phyloP scores from a whole-genome alignment of 2,329 filamentous ascomycete genomes.

The Nemania sp. region DNA sequence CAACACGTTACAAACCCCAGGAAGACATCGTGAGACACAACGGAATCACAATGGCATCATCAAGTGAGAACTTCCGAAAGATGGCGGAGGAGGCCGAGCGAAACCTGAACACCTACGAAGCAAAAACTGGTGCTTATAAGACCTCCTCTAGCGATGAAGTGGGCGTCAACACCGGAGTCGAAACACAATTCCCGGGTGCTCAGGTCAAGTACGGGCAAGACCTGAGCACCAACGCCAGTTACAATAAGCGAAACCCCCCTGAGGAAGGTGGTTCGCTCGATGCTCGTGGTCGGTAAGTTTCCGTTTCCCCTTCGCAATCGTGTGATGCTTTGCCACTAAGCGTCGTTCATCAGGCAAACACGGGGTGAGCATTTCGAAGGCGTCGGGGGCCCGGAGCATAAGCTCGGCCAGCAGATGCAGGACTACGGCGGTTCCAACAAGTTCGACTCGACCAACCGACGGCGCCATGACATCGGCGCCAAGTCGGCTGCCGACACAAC shows the following conservation, averaged over 20 bases:
- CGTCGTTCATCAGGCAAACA: slow-evolving; percentile 55
- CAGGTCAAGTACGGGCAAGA: slow-evolving; percentile 57
- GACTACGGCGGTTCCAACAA: slow-evolving; percentile 55
- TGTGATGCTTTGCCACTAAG: neutral
- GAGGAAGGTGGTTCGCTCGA: slow-evolving; percentile 60
- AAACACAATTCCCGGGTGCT: slow-evolving; percentile 59
- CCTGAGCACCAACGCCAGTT: slow-evolving; percentile 59
- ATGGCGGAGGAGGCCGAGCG: slow-evolving; percentile 61
- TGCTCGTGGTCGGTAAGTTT: slow-evolving; percentile 58
- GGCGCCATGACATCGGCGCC: slow-evolving; percentile 34
- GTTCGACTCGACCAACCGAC: slow-evolving; percentile 39
- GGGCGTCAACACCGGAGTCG: slow-evolving; percentile 57
- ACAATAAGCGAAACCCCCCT: slow-evolving; percentile 60
- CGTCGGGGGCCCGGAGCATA: slow-evolving; percentile 58
- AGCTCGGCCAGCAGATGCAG: slow-evolving; percentile 48
- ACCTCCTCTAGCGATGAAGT: slow-evolving; percentile 56
- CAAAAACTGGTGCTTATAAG: slow-evolving; percentile 60
- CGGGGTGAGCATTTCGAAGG: slow-evolving; percentile 60
- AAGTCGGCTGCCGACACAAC: slow-evolving; percentile 49
- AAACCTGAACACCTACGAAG: slow-evolving; percentile 61
- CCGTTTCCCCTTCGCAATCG: neutral
- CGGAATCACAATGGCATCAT: slow-evolving; percentile 48
- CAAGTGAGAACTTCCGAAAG: slow-evolving; percentile 54
- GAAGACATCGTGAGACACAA: neutral
- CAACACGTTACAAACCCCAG: neutral